These are phyloP conservation scores for Termitomyces sp. DNA, from an alignment of 768 basidiomycete species.

Conservation along the genomic window DNA sequence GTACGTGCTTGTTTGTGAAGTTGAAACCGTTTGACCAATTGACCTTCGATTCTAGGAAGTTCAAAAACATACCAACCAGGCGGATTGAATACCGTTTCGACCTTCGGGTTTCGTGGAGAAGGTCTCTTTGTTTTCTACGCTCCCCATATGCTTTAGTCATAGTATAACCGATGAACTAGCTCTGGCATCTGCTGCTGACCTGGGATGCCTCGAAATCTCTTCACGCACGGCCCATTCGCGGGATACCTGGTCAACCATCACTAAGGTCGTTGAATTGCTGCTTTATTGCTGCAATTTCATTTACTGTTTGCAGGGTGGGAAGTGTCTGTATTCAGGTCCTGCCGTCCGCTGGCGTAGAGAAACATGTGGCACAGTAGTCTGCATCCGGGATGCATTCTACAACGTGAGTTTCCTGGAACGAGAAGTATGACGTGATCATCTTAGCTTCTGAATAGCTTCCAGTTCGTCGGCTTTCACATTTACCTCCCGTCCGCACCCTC, in stretches of 20 bases:
- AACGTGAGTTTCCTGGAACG: slow-evolving; percentile 40
- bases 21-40: background rate
- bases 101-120: slow-evolving; percentile 94
- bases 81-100: slow-evolving; percentile 48
- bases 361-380: slow-evolving; percentile 74
- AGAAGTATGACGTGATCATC: background rate
- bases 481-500: slow-evolving; percentile 52
- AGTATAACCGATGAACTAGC: slow-evolving; percentile 40
- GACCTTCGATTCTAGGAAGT: slow-evolving; percentile 45
- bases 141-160: background rate
- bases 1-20: slow-evolving; percentile 37
- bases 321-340: slow-evolving; percentile 65
- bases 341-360: slow-evolving; percentile 76
- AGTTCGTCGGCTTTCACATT: slow-evolving; percentile 73
- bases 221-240: slow-evolving; percentile 64
- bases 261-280: slow-evolving; percentile 51
- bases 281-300: background rate
- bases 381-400: slow-evolving; percentile 86
- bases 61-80: slow-evolving; percentile 64
- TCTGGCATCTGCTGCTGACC: slow-evolving; percentile 76
- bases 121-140: slow-evolving; percentile 40
- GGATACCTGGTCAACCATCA: slow-evolving; percentile 73
- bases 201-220: slow-evolving; percentile 79
- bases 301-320: slow-evolving; percentile 49
- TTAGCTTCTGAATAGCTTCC: slow-evolving; percentile 55